Percentiles rank a stretch among this genome's conserved stretches.
These are phyloP conservation scores for Iodosphaeria phyllophila DNA, from an alignment of 2,329 filamentous ascomycete genomes.

Conservation along the genomic window DNA sequence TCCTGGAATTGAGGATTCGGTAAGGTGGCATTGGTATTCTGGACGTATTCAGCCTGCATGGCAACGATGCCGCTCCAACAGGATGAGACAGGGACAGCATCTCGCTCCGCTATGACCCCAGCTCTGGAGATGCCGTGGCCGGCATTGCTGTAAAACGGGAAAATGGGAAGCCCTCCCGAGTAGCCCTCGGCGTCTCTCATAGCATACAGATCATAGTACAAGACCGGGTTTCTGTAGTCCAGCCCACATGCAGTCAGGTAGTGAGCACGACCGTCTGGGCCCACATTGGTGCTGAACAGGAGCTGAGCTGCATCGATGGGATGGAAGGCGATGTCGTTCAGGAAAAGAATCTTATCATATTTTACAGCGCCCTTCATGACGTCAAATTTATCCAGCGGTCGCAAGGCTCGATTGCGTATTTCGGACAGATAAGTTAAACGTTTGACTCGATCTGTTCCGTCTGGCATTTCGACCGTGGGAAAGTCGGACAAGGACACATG, in stretches of 20 bases:
- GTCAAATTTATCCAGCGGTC: constrained; percentile 34
- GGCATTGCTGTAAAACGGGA: constrained; percentile 42
- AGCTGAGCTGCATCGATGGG: constrained; percentile 33
- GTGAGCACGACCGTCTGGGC: constrained; percentile 27
- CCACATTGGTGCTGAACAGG: constrained; percentile 41
- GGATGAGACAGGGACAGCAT: constrained; percentile 49
- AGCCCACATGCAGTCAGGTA: constrained; percentile 55
- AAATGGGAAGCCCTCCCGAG: constrained; percentile 43
- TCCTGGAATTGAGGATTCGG: constrained; percentile 15
- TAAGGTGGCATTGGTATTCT: constrained; percentile 17
- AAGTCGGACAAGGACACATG: constrained; percentile 36
- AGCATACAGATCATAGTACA: constrained; percentile 59
- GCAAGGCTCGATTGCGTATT: constrained; percentile 51
- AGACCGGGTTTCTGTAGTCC: constrained; percentile 49
- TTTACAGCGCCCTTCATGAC: constrained; percentile 14
- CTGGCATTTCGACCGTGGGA: constrained; percentile 40
- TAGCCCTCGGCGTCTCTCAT: constrained; percentile 47
- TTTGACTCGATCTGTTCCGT: constrained; percentile 44
- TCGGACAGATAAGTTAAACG: constrained; percentile 57
- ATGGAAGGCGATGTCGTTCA: constrained; percentile 45
- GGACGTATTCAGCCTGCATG: constrained; percentile 41
- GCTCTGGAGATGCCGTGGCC: constrained; percentile 34
- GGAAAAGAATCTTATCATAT: constrained; percentile 40
- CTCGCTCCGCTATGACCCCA: constrained; percentile 40
- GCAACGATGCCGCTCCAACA: constrained; percentile 67